phyloP scores from a whole-genome alignment of 139 green algal species.

The Chlamydomonas eustigma region DNA sequence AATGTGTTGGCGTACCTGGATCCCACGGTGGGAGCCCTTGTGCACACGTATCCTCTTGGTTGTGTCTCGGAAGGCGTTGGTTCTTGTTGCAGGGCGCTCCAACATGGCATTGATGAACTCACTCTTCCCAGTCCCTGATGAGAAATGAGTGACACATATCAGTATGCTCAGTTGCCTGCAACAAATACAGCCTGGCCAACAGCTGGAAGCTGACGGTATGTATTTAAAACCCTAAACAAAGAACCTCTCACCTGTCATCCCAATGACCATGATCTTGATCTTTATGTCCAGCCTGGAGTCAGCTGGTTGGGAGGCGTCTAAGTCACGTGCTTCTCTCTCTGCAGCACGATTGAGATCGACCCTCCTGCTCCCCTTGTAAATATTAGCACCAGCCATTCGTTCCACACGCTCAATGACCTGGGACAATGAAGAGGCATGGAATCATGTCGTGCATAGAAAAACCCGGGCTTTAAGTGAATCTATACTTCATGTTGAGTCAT shows the following conservation, averaged over 20 bases:
- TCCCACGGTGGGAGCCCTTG: constrained; percentile 35
- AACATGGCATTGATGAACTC: constrained; percentile 55
- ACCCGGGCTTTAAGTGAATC: neutral
- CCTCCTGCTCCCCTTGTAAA: constrained; percentile 28
- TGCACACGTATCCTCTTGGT: constrained; percentile 39
- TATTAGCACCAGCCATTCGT: constrained; percentile 25
- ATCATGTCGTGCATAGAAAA: too few species aligned
- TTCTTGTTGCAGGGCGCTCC: constrained; percentile 25
- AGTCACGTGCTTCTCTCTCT: constrained; percentile 20
- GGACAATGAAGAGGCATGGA: neutral
- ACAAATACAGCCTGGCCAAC: neutral
- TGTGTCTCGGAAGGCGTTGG: constrained; percentile 41
- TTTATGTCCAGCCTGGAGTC: constrained; percentile 9
- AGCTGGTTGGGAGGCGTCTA: constrained; percentile 14
- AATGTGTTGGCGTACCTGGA: constrained; percentile 22
- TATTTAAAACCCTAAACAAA: neutral
- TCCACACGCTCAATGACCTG: constrained; percentile 39
- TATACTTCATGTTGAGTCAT: too few species aligned
- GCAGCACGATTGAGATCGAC: constrained; percentile 27
- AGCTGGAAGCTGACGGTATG: neutral
- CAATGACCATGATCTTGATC: constrained; percentile 48
- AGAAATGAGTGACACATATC: neutral
- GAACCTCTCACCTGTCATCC: constrained; percentile 42
- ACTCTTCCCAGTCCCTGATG: constrained; percentile 46
- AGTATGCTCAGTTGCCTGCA: neutral